phyloP scores from a whole-genome alignment of 257 asterid genomes.

The Lycium ferocissimum region DNA sequence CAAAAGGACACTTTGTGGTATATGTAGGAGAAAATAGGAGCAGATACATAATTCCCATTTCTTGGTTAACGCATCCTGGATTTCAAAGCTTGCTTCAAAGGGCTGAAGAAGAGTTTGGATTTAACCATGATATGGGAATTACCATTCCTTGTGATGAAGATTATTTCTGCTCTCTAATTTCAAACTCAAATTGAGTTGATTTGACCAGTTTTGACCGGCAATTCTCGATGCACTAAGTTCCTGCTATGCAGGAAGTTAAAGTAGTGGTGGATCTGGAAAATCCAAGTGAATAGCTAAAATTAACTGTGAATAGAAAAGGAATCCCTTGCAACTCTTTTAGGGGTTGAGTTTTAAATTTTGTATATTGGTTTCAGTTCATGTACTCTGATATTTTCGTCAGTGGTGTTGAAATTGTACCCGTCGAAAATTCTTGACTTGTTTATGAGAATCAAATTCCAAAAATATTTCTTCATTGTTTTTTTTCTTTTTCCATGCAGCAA shows the following conservation, averaged over 20 bases:
- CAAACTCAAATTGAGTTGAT: neutral
- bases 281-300: neutral
- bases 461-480: neutral
- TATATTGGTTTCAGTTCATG: neutral
- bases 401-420: constrained; percentile 14
- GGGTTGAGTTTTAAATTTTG: neutral
- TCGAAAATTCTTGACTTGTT: neutral
- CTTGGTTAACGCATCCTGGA: constrained; percentile 21
- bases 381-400: neutral
- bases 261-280: neutral
- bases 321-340: neutral
- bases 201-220: neutral
- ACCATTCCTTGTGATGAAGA: constrained; percentile 31
- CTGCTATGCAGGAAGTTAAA: no score
- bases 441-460: neutral
- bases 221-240: neutral
- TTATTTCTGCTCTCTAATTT: constrained; percentile 29
- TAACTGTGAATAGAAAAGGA: neutral
- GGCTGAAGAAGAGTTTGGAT: constrained; percentile 33
- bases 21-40: constrained; percentile 29
- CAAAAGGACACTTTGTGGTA: constrained; percentile 30
- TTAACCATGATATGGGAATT: constrained; percentile 27
- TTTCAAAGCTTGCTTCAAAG: constrained; percentile 25
- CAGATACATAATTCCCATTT: constrained; percentile 18
- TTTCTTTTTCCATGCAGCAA: neutral